Conservation (phyloP, 1,139 yeast species). For the Saccharomyces hybrid region DNA sequence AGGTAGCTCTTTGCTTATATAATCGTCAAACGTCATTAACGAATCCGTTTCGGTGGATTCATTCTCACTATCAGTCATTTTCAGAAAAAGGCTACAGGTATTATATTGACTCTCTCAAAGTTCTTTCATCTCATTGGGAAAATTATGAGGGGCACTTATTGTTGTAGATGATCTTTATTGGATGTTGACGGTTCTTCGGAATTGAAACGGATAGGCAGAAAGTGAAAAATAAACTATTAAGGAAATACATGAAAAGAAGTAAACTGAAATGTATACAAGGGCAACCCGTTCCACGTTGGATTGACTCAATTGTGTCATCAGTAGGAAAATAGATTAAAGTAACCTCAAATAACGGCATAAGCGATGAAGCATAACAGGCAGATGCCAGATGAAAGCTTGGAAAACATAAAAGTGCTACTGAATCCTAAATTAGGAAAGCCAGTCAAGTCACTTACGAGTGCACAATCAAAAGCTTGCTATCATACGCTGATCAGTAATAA, state of each 20-base stretch:
- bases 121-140: not conserved
- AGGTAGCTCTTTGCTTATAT: conserved; percentile 31
- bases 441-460: not conserved
- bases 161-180: not conserved
- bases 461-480: not conserved
- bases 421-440: not conserved
- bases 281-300: not conserved
- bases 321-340: not conserved
- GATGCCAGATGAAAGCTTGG: not conserved
- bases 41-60: not conserved
- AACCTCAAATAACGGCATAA: not conserved
- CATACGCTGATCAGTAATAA: not conserved
- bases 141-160: not conserved
- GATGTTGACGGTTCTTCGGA: not conserved
- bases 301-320: not conserved
- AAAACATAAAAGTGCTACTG: not conserved
- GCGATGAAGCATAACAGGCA: not conserved
- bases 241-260: not conserved
- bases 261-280: not conserved
- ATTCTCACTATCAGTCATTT: not conserved
- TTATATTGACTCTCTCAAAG: not conserved
- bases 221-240: not conserved
- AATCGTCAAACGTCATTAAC: conserved; percentile 24
- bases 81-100: not conserved
- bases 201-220: not conserved